Base-by-base conservation (phyloP, 495 filamentous ascomycete species). In the Hypoxylon fuscum region DNA sequence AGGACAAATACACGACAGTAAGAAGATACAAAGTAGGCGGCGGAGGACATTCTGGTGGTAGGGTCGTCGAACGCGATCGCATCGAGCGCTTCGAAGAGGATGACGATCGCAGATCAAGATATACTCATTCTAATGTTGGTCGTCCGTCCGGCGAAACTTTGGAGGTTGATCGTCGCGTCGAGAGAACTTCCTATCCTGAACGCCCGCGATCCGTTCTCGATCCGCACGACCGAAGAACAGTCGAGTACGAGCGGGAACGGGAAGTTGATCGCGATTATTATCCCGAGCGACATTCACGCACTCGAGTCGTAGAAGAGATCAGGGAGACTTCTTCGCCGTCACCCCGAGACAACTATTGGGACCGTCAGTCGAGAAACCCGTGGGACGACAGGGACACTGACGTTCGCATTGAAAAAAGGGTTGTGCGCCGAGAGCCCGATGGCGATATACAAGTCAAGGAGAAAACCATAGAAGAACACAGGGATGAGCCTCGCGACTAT, bases 191-290 rank as follows among this genome's bases (percentile, higher is more conserved):
- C 29, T 67, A 76, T 29, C 77, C 79, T 15, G 80, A 83, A 53
- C 74, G 76, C 21, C 78, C 79, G 17, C 70, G 76, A 43, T 79
- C 80, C 7, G 72, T 74, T 11, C 62, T 75, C 18, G 79, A 82
- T 32, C 71, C 74, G 12, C 81, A 81, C 44, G 83, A 86, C 22
- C 80, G 82, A 67, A 76, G 77, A 12, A 77, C 74, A 58, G 75
- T 76, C 18, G 80, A 82, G 34, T 83, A 81, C 40, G 83, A 86
- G 53, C 76, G 84, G 47, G 82, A 88, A 23, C 82, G 83, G 65
- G 85, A 87, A 56, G 76, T 81, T 70, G 76, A 72, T 29, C 59
- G 65, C 20, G 75, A 79, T 37, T 66, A 75, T 38, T 69, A 75
- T 29, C 64, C 69, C 12, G 69, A 70, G 38, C 67, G 67, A 10